Base-by-base conservation (phyloP, 176 grass and related monocot species). In the Metroxylon sagu region DNA sequence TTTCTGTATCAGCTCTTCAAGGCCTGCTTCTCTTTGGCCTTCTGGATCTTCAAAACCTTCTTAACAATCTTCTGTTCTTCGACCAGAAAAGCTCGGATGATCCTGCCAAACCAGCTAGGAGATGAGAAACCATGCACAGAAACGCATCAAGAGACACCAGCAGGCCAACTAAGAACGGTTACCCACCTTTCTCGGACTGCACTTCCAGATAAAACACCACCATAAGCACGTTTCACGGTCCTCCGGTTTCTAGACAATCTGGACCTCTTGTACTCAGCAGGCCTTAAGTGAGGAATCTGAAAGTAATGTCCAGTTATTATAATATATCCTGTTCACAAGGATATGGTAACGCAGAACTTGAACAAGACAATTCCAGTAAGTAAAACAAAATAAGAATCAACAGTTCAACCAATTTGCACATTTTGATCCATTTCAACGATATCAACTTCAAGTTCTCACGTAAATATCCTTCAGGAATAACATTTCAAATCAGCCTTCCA, bases 21-120 rank as follows among this genome's bases (percentile, higher is more conserved):
- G 23, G 75, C 6, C 6, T 76, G 74, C 74, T 95, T 95, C 27
- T 88, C 81, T 50, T 88, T 88, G 48, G 85, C 78, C 54, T 95
- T 95, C 75, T 95, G 85, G 59, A 95, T 57, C 79, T 95, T 95
- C 80, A 95, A 82, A 60, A 95, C 85, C 39, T 95, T 95, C 83
- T 95, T 95, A 70, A 95, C 90, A 74, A 95, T 95, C 76, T 95
- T 95, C 82, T 95, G 86, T 80, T 89, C 90, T 78, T 95, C 90
- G 49, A 95, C 90, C 73, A 95, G 64, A 59, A 95, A 95, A 17
- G 90, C 90, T 26, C 85, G 68, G 14, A 89, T 95, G 71, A 89
- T 95, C 83, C 86, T 95, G 76, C 53, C 67, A 57, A 43, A 19
- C 16, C 5, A 17, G 1, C 0, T 8, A 43, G 16, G n/a, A 26